phyloP scores from a whole-genome alignment of 345 rosid genomes.

The Dimocarpus longan region DNA sequence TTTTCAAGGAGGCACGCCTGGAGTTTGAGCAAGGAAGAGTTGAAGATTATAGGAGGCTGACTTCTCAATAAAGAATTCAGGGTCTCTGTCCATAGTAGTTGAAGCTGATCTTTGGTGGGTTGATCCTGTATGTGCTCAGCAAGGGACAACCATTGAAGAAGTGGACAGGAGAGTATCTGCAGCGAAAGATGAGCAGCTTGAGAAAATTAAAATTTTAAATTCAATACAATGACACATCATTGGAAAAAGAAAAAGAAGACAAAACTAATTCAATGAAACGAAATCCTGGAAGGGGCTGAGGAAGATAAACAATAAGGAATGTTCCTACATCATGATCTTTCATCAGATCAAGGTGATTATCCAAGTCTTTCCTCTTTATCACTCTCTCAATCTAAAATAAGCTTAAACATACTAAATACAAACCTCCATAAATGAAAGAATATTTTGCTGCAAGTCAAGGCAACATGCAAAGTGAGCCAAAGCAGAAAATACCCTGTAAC shows the following conservation, averaged over 20 bases:
- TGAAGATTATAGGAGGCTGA: constrained; percentile 40
- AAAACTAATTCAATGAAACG: too few species aligned
- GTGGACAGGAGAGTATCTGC: constrained; percentile 43
- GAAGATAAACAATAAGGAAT: not conserved
- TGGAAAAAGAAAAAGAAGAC: not conserved
- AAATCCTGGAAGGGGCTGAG: not conserved
- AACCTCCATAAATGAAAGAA: constrained; percentile 46
- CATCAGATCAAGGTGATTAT: not conserved
- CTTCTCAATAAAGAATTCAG: constrained; percentile 46
- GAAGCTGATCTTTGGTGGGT: constrained; percentile 34
- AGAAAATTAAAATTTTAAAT: not conserved
- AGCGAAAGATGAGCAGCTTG: not conserved
- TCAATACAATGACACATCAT: not conserved
- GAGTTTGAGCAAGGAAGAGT: constrained; percentile 47
- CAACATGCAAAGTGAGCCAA: constrained; percentile 36
- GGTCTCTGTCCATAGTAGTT: constrained; percentile 44
- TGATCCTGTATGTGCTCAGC: constrained; percentile 25
- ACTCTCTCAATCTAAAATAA: not conserved
- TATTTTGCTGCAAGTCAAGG: constrained; percentile 40
- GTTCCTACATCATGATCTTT: not conserved
- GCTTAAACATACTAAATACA: constrained; percentile 11
- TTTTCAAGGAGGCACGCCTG: constrained; percentile 52
- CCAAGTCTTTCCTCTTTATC: not conserved
- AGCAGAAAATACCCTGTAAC: constrained; percentile 46
- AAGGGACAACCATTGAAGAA: constrained; percentile 45